These are phyloP conservation scores for Phaeosphaeria sp. DNA, from an alignment of 2,329 filamentous ascomycete species.

Conservation along the genomic window DNA sequence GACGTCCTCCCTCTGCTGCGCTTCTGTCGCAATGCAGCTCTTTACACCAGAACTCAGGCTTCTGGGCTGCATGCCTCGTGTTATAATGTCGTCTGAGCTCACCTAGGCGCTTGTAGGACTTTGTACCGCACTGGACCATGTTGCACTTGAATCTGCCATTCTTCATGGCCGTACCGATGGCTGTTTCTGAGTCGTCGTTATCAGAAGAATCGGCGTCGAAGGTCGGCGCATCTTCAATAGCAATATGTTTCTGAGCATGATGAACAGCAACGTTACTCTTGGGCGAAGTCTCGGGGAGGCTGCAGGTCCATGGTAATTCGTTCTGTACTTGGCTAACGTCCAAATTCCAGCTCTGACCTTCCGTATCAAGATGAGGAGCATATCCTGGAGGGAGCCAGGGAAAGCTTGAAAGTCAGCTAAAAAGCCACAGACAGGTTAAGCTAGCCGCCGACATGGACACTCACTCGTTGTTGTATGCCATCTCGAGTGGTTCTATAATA, in stretches of 20 bases:
- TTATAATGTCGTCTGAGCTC: slow-evolving; percentile 4
- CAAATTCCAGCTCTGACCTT: not conserved
- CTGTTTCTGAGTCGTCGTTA: not conserved
- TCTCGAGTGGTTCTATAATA: not conserved
- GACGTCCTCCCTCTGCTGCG: not conserved
- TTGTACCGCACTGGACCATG: not conserved
- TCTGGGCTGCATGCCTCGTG: slow-evolving; percentile 1
- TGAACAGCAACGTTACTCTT: not conserved
- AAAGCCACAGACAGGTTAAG: not conserved
- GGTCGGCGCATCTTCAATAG: not conserved
- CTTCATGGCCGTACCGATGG: not conserved
- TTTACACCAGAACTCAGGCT: slow-evolving; percentile 8
- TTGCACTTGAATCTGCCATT: slow-evolving; percentile 6
- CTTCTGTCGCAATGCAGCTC: slow-evolving; percentile 1
- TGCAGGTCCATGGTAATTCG: not conserved
- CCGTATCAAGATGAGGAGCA: not conserved
- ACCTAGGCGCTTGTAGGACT: slow-evolving; percentile 1
- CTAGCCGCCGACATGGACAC: not conserved
- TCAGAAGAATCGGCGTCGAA: not conserved
- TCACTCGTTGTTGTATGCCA: not conserved
- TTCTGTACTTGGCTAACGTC: not conserved
- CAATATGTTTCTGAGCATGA: not conserved
- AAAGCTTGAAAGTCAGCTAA: not conserved
- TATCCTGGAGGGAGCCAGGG: not conserved
- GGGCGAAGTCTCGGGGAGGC: not conserved